Conservation (phyloP, 2,329 filamentous ascomycete species). For the Colletotrichum tofieldiae region DNA sequence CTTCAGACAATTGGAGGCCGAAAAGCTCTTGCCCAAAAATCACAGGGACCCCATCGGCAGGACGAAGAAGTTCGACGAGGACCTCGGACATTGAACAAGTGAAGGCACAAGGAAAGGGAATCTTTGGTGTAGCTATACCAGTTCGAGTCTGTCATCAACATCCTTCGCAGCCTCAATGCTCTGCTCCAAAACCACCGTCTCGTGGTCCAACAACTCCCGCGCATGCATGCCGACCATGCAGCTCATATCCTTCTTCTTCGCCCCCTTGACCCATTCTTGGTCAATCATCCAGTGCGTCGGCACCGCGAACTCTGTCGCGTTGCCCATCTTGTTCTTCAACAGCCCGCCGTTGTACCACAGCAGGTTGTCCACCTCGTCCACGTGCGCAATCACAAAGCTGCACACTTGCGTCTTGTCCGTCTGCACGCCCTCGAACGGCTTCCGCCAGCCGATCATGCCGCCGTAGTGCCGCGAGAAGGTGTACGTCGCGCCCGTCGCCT, state of each 20-base stretch:
- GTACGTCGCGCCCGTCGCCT: slow-evolving; percentile 56
- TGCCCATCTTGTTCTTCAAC: slow-evolving; percentile 56
- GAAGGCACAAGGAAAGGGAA: neutral
- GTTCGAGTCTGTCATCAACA: slow-evolving; percentile 37
- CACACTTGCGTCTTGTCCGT: slow-evolving; percentile 50
- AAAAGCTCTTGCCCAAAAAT: slow-evolving; percentile 45
- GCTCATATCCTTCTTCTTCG: slow-evolving; percentile 53
- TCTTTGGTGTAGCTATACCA: slow-evolving; percentile 18
- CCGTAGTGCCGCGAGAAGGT: slow-evolving; percentile 60
- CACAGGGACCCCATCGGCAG: neutral
- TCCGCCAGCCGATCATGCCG: slow-evolving; percentile 57
- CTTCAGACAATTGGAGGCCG: slow-evolving; percentile 48
- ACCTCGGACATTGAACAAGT: neutral
- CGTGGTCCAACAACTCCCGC: slow-evolving; percentile 28
- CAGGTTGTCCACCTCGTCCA: slow-evolving; percentile 55
- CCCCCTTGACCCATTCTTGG: slow-evolving; percentile 55
- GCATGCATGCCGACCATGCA: slow-evolving; percentile 52
- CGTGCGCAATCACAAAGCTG: slow-evolving; percentile 60
- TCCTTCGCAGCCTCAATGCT: slow-evolving; percentile 45
- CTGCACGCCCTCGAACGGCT: slow-evolving; percentile 9
- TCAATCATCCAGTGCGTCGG: slow-evolving; percentile 59
- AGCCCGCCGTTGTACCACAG: slow-evolving; percentile 63
- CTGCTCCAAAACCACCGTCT: slow-evolving; percentile 29
- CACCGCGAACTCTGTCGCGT: slow-evolving; percentile 52
- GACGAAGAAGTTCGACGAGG: neutral